A percentile compares a stretch with the other conserved stretches of the same genome.
Evolutionary conservation across 345 rosid genomes (phyloP).

Genomic region (Conringia planisiliqua): DNA sequence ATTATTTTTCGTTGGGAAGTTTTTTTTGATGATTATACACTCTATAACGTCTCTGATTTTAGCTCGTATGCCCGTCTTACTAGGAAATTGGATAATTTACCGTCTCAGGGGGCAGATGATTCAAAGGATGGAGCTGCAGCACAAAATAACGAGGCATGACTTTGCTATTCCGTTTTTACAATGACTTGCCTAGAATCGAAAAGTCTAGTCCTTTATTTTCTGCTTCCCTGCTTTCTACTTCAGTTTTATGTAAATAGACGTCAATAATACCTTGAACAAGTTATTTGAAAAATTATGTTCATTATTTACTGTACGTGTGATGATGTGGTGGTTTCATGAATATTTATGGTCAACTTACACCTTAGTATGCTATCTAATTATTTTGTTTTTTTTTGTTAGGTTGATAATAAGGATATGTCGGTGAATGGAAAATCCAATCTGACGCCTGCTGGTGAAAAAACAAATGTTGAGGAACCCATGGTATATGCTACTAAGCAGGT

Average conservation of each 20-base stretch:
- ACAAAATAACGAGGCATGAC: conserved; percentile 59
- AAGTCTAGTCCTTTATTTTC: not conserved
- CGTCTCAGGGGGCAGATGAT: conserved; percentile 41
- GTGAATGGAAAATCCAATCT: conserved; percentile 53
- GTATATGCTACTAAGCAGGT: conserved; percentile 85
- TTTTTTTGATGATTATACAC: conserved; percentile 11
- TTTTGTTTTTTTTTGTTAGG: conserved; percentile 41
- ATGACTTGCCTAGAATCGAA: not conserved
- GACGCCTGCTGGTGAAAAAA: conserved; percentile 63
- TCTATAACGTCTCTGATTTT: not conserved
- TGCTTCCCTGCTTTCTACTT: conserved; percentile 1
- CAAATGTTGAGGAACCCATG: conserved; percentile 69
- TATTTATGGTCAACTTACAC: not conserved
- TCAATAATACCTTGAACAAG: not conserved
- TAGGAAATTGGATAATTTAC: conserved; percentile 38
- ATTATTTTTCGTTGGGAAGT: conserved; percentile 24
- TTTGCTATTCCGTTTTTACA: not conserved
- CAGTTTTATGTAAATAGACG: not conserved
- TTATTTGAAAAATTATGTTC: not conserved
- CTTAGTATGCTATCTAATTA: conserved; percentile 5
- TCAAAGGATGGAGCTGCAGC: conserved; percentile 47
- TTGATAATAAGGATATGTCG: conserved; percentile 49
- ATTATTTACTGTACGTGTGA: not conserved
- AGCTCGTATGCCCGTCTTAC: conserved; percentile 27
- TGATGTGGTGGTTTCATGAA: conserved; percentile 1